Evolutionary conservation across 805 yeast genomes (phyloP).

Genomic region (Candida manassasensis): DNA sequence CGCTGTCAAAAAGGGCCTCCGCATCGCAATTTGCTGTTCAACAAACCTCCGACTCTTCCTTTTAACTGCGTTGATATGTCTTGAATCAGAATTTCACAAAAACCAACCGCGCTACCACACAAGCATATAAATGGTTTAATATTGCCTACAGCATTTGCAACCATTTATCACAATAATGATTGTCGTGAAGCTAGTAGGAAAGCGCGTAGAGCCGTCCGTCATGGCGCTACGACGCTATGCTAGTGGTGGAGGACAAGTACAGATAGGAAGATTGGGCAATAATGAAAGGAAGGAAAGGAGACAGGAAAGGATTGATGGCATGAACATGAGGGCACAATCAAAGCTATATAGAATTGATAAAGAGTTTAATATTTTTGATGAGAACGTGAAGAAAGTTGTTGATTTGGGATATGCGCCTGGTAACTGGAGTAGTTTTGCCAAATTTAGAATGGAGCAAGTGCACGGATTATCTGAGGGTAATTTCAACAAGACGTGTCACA

Average conservation of each 20-base stretch:
- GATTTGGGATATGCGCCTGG: slow-evolving; percentile 42
- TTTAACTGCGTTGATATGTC: no score
- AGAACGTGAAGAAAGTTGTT: slow-evolving; percentile 25
- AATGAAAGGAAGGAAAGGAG: slow-evolving; percentile 13
- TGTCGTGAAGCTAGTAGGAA: no score
- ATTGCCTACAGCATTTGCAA: no score
- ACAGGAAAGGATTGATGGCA: slow-evolving; percentile 21
- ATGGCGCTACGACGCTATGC: neutral
- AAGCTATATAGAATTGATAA: slow-evolving; percentile 25
- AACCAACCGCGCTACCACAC: no score
- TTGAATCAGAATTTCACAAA: no score
- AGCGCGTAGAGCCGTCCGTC: no score
- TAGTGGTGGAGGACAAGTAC: slow-evolving; percentile 3
- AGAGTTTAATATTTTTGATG: slow-evolving; percentile 23
- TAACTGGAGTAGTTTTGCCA: slow-evolving; percentile 33
- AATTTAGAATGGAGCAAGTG: slow-evolving; percentile 20
- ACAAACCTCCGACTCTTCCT: no score
- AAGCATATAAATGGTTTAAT: no score
- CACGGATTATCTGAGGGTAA: slow-evolving; percentile 22
- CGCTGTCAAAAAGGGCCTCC: no score
- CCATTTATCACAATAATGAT: no score
- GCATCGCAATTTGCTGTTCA: no score
- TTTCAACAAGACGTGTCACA: slow-evolving; percentile 26
- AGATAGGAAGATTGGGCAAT: neutral
- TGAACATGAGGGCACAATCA: slow-evolving; percentile 20